Conservation (phyloP, 192 early-diverging fungal genomes). For the Blastocladiella britannica region DNA sequence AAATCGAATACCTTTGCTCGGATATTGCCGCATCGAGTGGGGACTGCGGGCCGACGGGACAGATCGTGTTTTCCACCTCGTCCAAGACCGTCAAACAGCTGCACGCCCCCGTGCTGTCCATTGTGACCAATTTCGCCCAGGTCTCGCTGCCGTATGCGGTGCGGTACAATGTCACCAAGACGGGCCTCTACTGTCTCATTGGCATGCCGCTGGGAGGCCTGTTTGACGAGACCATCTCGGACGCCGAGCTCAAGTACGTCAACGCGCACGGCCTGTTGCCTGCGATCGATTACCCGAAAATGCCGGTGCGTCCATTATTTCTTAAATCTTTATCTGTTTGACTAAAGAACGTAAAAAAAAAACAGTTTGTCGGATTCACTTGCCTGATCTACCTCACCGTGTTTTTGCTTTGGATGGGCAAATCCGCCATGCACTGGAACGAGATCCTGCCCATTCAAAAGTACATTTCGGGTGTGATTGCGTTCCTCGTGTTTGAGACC, state of each 20-base stretch:
- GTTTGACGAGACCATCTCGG: conserved; percentile 19
- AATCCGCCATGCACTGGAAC: conserved; percentile 57
- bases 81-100: conserved; percentile 13
- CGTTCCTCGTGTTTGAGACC: conserved; percentile 75
- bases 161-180: conserved; percentile 42
- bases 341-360: conserved; percentile 2
- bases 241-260: conserved; percentile 36
- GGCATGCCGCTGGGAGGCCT: conserved; percentile 15
- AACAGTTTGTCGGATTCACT: conserved; percentile 54
- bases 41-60: too few relatives aligned
- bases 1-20: not conserved
- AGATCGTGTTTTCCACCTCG: conserved; percentile 23
- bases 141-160: conserved; percentile 18
- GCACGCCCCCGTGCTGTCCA: conserved; percentile 11
- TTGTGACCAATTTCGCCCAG: conserved; percentile 9
- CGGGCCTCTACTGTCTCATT: conserved; percentile 72
- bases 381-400: conserved; percentile 52
- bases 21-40: too few relatives aligned
- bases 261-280: conserved; percentile 71
- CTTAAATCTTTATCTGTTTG: conserved; percentile 1
- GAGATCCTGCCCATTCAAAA: conserved; percentile 86
- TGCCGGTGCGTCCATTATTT: conserved; percentile 27
- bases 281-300: conserved; percentile 70
- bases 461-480: conserved; percentile 62
- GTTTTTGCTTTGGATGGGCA: conserved; percentile 52